Percentiles rank a stretch among this genome's conserved stretches.
These are phyloP conservation scores for Teunomyces aglyptinius DNA, from an alignment of 805 yeast species.

Conservation along the genomic window DNA sequence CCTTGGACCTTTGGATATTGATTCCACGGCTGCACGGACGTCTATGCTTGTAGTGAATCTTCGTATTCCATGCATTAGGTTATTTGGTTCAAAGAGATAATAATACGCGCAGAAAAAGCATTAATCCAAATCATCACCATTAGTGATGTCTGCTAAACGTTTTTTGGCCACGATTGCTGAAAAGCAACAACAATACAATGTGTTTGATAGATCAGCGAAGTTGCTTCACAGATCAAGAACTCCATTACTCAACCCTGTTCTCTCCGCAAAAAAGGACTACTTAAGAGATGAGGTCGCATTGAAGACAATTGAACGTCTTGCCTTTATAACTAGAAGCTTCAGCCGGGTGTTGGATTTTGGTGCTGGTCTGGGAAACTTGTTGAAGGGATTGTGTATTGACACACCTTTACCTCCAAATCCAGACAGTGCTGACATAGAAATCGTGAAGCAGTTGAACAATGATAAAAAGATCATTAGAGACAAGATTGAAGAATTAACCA, in stretches of 20 bases:
- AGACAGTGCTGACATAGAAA: slow-evolving; percentile 36
- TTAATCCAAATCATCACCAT: not conserved
- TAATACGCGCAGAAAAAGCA: slow-evolving; percentile 3
- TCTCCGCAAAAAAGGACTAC: slow-evolving; percentile 62
- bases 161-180: slow-evolving; percentile 27
- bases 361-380: slow-evolving; percentile 65
- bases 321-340: slow-evolving; percentile 67
- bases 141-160: slow-evolving; percentile 10
- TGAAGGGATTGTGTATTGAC: slow-evolving; percentile 36
- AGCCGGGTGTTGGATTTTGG: slow-evolving; percentile 68
- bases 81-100: not conserved
- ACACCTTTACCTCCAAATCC: slow-evolving; percentile 20
- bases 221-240: slow-evolving; percentile 57
- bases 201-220: slow-evolving; percentile 64
- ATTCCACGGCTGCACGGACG: not conserved
- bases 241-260: slow-evolving; percentile 40
- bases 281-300: slow-evolving; percentile 70
- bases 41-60: not conserved
- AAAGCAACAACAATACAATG: slow-evolving; percentile 35
- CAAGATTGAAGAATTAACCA: slow-evolving; percentile 52
- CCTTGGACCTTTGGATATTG: not conserved
- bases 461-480: slow-evolving; percentile 53
- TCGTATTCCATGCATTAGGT: not conserved
- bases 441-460: slow-evolving; percentile 42
- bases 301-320: slow-evolving; percentile 70